These are phyloP conservation scores for Epichloe hybrida DNA, from an alignment of 2,329 filamentous ascomycete genomes.

Conservation along the genomic window DNA sequence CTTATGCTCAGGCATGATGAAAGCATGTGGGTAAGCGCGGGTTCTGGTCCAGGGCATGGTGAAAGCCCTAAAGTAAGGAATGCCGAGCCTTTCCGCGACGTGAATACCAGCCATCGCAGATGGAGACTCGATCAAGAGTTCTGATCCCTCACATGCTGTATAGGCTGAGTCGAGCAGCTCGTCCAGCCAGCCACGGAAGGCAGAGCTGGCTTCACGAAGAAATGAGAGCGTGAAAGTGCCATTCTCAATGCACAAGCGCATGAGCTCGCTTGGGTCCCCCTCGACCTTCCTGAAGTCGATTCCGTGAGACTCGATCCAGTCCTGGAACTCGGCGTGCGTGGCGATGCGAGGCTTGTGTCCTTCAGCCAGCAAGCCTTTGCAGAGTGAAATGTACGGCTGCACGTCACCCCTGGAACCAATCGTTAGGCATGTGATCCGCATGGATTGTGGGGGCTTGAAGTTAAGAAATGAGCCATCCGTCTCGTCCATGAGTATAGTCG, in stretches of 20 bases:
- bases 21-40: constrained; percentile 89
- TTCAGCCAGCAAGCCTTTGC: constrained; percentile 77
- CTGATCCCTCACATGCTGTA: constrained; percentile 70
- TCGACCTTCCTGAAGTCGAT: constrained; percentile 84
- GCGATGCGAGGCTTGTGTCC: constrained; percentile 81
- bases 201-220: constrained; percentile 69
- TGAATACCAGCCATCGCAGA: constrained; percentile 97
- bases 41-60: constrained; percentile 99
- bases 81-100: constrained; percentile 81
- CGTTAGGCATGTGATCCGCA: constrained; percentile 83
- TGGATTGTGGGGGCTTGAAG: constrained; percentile 69
- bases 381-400: constrained; percentile 92
- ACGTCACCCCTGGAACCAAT: constrained; percentile 95
- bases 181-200: constrained; percentile 92
- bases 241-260: constrained; percentile 92
- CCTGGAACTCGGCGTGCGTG: constrained; percentile 79
- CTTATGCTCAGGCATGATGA: constrained; percentile 83
- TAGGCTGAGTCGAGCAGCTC: constrained; percentile 72
- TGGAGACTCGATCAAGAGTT: constrained; percentile 87
- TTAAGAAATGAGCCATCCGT: constrained; percentile 76
- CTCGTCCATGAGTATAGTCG: constrained; percentile 80
- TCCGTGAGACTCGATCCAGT: constrained; percentile 82
- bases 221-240: constrained; percentile 95
- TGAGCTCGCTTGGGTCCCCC: constrained; percentile 85
- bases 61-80: constrained; percentile 94